Base-by-base conservation (phyloP, 805 yeast genomes). In the Suhomyces tanzawaensis region DNA sequence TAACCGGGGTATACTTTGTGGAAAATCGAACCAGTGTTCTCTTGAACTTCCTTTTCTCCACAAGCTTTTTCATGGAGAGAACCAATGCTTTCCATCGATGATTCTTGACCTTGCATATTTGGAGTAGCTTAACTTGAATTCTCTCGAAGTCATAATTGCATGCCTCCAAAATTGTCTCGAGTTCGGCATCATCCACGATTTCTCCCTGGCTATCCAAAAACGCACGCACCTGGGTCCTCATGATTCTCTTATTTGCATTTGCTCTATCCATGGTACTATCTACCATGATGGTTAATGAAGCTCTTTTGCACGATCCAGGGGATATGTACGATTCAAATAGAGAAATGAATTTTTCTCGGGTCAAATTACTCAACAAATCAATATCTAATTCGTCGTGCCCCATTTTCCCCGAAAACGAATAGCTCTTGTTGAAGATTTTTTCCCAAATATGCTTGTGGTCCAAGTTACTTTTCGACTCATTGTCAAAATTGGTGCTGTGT, bases 371-470 rank as follows among this genome's bases (percentile, higher is more conserved):
- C 0, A 79, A 44, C 0, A 64, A 14, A 0, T 40, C 26, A 3
- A 41, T 7, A 47, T 73, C 77, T 16, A 70, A 49, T 3, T 50
- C 46, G 43, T 70, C 65, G 4, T 60, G 53, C 27, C 63, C 61
- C 4, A 44, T 37, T 19, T 45, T 48, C 8, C 58, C 57, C 0
- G 62, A 49, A 46, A 76, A 78, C 18, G 60, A 45, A 44, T 69
- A 75, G 3, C 69, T 64, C 34, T 61, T 57, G 27, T 64, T 69
- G 3, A 66, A 45, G 3, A 82, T 77, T 40, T 74, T 74, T 37
- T 74, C 79, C 73, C 77, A 71, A 26, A 56, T 46, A 21, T 59
- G 60, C 41, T 65, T 69, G 53, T 83, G 90, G 3, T 31, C 32
- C 16, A 31, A 36, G 33, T 49, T 7, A 13, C 28, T 6, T 48